Conservation (phyloP, 225 moss, liverwort and hornwort genomes). For the Sphagnum contortum region DNA sequence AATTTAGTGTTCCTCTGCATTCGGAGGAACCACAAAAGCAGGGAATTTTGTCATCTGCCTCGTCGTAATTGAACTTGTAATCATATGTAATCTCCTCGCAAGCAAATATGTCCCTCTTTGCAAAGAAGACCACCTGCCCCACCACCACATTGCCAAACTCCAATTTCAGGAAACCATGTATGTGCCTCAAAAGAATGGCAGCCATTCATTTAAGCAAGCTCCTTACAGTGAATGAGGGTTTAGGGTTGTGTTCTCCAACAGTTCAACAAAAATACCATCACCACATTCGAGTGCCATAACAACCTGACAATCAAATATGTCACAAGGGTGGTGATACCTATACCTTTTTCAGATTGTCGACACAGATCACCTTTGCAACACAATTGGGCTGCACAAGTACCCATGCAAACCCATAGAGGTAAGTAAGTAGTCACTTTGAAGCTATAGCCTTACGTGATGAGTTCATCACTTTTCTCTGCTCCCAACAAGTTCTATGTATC, state of each 20-base stretch:
- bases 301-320: too few species aligned
- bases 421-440: too few species aligned
- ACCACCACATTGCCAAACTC: conserved; percentile 1
- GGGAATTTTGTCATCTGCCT: conserved; percentile 92
- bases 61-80: conserved; percentile 96
- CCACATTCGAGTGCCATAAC: too few species aligned
- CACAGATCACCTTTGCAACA: conserved; percentile 93
- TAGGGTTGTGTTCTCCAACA: too few species aligned
- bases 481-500: too few species aligned
- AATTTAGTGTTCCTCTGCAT: conserved; percentile 90
- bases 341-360: conserved; percentile 93
- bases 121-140: conserved; percentile 86
- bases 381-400: conserved; percentile 79
- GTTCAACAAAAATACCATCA: too few species aligned
- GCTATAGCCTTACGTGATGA: too few species aligned
- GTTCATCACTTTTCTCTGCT: too few species aligned
- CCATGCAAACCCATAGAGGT: background rate
- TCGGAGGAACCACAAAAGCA: conserved; percentile 87
- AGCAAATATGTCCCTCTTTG: conserved; percentile 83
- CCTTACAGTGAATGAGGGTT: too few species aligned
- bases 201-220: too few species aligned
- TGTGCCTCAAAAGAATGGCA: too few species aligned
- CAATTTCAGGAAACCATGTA: background rate
- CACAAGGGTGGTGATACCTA: too few species aligned
- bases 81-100: conserved; percentile 94